phyloP scores from a whole-genome alignment of 192 early-diverging fungal species.

The Rhizophagus clarus region DNA sequence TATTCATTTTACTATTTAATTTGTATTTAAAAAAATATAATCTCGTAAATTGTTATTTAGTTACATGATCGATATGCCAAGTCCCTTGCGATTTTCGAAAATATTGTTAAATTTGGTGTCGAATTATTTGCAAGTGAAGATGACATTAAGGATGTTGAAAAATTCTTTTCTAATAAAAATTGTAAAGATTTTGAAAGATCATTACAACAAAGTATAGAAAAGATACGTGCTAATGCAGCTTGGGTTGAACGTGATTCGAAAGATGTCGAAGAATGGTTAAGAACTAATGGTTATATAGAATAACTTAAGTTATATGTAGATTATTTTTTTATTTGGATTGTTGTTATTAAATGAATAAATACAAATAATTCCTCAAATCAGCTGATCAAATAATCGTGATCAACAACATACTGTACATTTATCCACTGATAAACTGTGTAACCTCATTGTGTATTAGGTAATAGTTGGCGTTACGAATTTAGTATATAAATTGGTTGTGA shows the following conservation, averaged over 20 bases:
- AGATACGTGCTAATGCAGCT: constrained; percentile 60
- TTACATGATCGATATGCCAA: constrained; percentile 51
- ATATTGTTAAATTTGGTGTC: constrained; percentile 45
- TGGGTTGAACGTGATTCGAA: constrained; percentile 58
- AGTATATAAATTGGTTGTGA: no score
- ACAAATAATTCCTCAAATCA: no score
- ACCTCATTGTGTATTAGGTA: no score
- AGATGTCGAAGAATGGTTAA: constrained; percentile 57
- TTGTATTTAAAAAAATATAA: not conserved
- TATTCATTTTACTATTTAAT: not conserved
- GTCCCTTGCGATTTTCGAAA: constrained; percentile 49
- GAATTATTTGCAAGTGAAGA: constrained; percentile 54
- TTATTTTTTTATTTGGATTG: no score
- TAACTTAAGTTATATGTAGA: not conserved
- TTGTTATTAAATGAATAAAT: no score
- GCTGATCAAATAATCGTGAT: no score
- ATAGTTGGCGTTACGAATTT: no score
- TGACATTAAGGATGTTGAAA: constrained; percentile 63
- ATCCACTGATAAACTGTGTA: no score
- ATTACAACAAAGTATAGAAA: constrained; percentile 74
- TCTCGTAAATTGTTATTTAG: not conserved
- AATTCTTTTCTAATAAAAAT: constrained; percentile 65
- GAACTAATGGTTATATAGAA: constrained; percentile 37
- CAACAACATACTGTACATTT: no score
- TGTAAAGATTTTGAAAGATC: constrained; percentile 64